Evolutionary conservation across 352 stramenopile species (phyloP), one percentile per base, ranked within the genome.

Genomic region (Phytophthora brassicae): DNA sequence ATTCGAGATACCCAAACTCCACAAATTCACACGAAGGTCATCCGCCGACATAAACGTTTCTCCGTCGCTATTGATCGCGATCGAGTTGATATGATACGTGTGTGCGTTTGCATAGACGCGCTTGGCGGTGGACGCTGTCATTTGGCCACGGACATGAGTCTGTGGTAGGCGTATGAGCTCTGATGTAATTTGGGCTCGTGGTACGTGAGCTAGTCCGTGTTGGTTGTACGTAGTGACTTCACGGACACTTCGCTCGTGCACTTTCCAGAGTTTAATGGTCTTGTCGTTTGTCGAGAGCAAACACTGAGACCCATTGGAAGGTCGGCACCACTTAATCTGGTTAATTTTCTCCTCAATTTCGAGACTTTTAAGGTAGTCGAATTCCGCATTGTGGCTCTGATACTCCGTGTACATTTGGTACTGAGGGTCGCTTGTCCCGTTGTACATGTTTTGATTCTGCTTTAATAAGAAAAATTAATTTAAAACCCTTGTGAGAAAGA

Each of bases 301-400:
- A 51, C 97, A 98, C 43, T 96, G 75, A n/a, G 91, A 84, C 49
- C 94, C 91, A 68, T 92, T 95, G 38, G 79, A 87, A 8, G 81
- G 70, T n/a, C 79, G 74, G 58, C 90, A 97, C 90, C 93, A 99
- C 64, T 96, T 95, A 70, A 99, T 98, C 47, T 97, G 81, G 72
- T 98, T 98, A 68, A 99, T 98, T 60, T 98, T 98, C 66, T 98
- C 95, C 63, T 99, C 95, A 60, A 99, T 98, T 58, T 99, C 96
- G 6, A 98, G 80, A 58, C 88, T 98, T 70, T 98, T 99, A 39
- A 99, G 77, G 79, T 98, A 99, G 75, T 99, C 96, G 62, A 99
- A 99, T 71, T 99, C 96, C n/a, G 91, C 76, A 33, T 96, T 97
- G 75, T 99, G 96, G 69, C 91, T 98, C 76, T 98, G 92, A 61